Percentiles rank a stretch among this genome's conserved stretches.
These are phyloP conservation scores for Fraxinus cuspidata DNA, from an alignment of 257 asterid species.

Conservation along the genomic window DNA sequence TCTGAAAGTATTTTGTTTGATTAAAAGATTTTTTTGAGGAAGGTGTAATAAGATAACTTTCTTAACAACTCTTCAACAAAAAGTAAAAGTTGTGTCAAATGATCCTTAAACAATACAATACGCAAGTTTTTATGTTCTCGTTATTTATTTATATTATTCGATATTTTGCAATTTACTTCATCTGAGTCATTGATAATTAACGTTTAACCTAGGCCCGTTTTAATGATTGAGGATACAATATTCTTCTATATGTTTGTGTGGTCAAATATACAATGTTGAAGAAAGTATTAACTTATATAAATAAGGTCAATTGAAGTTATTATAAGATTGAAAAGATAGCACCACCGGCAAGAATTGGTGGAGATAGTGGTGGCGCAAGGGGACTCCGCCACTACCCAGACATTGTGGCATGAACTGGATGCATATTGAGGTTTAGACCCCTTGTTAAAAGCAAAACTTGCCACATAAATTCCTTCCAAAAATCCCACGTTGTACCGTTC, in stretches of 20 bases:
- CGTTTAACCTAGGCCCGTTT: background rate
- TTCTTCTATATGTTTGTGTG: background rate
- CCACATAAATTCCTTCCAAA: conserved; percentile 13
- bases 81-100: too few relatives aligned
- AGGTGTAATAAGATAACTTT: too few relatives aligned
- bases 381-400: conserved; percentile 17
- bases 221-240: background rate
- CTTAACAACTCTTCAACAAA: background rate
- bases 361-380: conserved; percentile 34
- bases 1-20: too few relatives aligned
- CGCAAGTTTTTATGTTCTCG: too few relatives aligned
- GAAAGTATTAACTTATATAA: too few relatives aligned
- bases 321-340: background rate
- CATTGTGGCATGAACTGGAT: conserved; percentile 44
- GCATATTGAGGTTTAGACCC: conserved; percentile 22
- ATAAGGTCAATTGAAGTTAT: too few relatives aligned
- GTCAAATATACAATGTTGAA: too few relatives aligned
- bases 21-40: too few relatives aligned
- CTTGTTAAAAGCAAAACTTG: conserved; percentile 21
- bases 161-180: too few relatives aligned
- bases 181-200: too few relatives aligned
- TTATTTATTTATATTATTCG: too few relatives aligned
- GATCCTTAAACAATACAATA: too few relatives aligned
- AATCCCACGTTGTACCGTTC: conserved; percentile 23
- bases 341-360: conserved; percentile 42